phyloP scores from a whole-genome alignment of 257 asterid genomes.

The Phtheirospermum japonicum region DNA sequence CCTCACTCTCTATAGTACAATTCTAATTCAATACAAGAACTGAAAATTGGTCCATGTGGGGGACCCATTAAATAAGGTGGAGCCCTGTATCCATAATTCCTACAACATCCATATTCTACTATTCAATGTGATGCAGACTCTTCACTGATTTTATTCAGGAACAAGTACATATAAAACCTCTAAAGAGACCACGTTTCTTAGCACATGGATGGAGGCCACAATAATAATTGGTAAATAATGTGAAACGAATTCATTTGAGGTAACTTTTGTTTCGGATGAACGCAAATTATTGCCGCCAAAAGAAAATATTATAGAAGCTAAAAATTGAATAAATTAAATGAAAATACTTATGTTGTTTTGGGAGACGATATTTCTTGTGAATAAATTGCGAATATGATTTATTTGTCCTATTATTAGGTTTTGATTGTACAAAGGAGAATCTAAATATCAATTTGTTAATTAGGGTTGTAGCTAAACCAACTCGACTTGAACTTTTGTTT shows the following conservation, averaged over 20 bases:
- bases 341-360: too few species aligned
- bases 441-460: too few species aligned
- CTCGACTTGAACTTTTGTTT: too few species aligned
- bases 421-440: too few species aligned
- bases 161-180: slow-evolving; percentile 40
- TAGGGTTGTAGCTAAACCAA: too few species aligned
- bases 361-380: too few species aligned
- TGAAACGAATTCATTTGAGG: background rate
- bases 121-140: slow-evolving; percentile 59
- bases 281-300: too few species aligned
- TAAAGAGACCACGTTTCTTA: slow-evolving; percentile 43
- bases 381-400: too few species aligned
- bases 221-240: background rate
- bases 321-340: too few species aligned
- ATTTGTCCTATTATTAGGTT: too few species aligned
- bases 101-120: slow-evolving; percentile 45
- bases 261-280: too few species aligned
- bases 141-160: slow-evolving; percentile 46
- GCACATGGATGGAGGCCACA: slow-evolving; percentile 72
- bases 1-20: slow-evolving; percentile 7
- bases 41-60: slow-evolving; percentile 51
- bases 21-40: slow-evolving; percentile 19
- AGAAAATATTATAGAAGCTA: too few species aligned
- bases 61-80: slow-evolving; percentile 62
- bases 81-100: slow-evolving; percentile 52